A percentile compares a stretch with the other conserved stretches of the same genome.
These are phyloP conservation scores for Dacryopinax primogenitus DNA, from an alignment of 768 basidiomycete genomes.

Conservation along the genomic window DNA sequence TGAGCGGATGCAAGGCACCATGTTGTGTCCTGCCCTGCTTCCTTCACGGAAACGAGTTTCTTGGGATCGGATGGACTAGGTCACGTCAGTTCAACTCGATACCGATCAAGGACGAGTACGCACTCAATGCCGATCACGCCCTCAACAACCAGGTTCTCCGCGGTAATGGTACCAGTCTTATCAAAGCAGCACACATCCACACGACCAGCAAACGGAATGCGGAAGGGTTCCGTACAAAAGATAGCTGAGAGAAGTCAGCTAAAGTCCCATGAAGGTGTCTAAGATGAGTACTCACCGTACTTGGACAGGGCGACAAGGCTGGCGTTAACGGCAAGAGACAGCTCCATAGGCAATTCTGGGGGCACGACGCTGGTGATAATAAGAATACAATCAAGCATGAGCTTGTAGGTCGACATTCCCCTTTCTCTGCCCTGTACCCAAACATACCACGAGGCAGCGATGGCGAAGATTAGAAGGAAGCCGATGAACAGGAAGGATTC, in stretches of 20 bases:
- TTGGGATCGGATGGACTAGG: conserved; percentile 44
- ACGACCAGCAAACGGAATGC: conserved; percentile 88
- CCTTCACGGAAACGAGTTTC: conserved; percentile 66
- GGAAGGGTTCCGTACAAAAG: conserved; percentile 98
- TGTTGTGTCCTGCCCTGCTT: conserved; percentile 63
- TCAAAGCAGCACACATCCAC: conserved; percentile 99
- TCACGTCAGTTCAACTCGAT: not conserved
- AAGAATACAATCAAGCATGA: conserved; percentile 86
- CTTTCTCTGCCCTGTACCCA: conserved; percentile 91
- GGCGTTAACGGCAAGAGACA: conserved; percentile 90
- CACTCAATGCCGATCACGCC: conserved; percentile 87
- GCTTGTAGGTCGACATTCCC: conserved; percentile 84
- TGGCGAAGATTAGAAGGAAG: conserved; percentile 92
- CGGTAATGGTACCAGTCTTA: conserved; percentile 98
- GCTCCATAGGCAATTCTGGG: conserved; percentile 95
- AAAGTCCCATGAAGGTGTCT: not conserved
- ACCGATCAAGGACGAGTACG: conserved; percentile 24
- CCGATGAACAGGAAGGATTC: conserved; percentile 97
- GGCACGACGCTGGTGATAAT: conserved; percentile 97
- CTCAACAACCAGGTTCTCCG: conserved; percentile 86
- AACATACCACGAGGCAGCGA: conserved; percentile 96
- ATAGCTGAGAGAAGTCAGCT: conserved; percentile 48
- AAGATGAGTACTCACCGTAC: conserved; percentile 45
- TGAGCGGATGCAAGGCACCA: conserved; percentile 87
- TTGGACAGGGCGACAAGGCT: conserved; percentile 88